Evolutionary conservation across 345 rosid species (phyloP), one percentile per base, ranked within the genome.

Genomic region (Lagerstroemia speciosa): DNA sequence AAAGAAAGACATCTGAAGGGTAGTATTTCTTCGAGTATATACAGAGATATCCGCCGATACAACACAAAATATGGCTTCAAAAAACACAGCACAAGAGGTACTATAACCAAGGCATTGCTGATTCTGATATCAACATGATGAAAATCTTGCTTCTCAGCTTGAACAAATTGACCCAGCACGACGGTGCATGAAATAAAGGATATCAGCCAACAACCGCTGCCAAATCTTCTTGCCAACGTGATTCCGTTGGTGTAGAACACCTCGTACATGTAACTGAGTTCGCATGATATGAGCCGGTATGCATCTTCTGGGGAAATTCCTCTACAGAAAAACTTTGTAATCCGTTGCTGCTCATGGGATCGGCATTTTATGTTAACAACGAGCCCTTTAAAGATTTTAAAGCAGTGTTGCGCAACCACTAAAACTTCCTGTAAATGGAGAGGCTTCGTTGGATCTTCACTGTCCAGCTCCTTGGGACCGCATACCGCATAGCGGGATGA

Each of bases 231-330:
- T 19, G 5, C 8, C 24, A 50, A 6, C 46, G 81, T 85, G 0
- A 63, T 63, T 0, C 74, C 80, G 73, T 86, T 86, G 2, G 92
- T 86, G 32, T 73, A 81, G 58, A 90, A 72, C 20, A 83, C 81
- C 30, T 86, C 89, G 24, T 90, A 90, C 8, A 86, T 65, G 73
- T 81, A 83, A 41, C 80, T 80, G 48, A 90, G 89, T 69, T 90
- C 94, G 1, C 79, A 71, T 64, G 83, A 86, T 9, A 90, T 80
- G 2, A 90, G 74, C 61, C 40, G 60, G 31, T 83, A 66, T 68
- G 91, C 91, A 6, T 87, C 83, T 8, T 34, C 78, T 0, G 86
- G 53, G 11, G 3, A 19, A 24, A 55, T 0, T 27, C 71, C 37
- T 0, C 16, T 2, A 1, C 24, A 5, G 69, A 90, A 87, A 74